These are phyloP conservation scores for Cystobasidium sp. DNA, from an alignment of 1,284 basidiomycete genomes.

Conservation along the genomic window DNA sequence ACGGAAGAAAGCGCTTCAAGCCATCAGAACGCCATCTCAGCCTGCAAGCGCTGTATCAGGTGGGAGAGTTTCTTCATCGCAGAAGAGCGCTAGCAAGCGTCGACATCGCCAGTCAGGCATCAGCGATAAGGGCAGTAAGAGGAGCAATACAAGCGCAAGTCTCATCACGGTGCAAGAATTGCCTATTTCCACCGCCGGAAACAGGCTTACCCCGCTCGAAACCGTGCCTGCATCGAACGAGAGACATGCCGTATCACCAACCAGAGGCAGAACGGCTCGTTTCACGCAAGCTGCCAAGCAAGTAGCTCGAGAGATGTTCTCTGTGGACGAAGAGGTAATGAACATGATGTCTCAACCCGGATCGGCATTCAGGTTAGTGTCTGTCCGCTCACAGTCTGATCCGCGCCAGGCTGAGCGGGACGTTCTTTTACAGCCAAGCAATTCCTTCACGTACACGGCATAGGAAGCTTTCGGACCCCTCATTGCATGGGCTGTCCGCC, in stretches of 20 bases:
- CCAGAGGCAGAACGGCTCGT: neutral
- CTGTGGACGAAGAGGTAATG: slow-evolving; percentile 34
- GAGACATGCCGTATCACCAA: neutral
- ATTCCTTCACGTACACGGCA: neutral
- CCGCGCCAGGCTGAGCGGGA: neutral
- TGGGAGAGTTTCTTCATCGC: slow-evolving; percentile 9
- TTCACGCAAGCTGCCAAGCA: slow-evolving; percentile 2
- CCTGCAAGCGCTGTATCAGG: slow-evolving; percentile 3
- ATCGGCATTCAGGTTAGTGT: slow-evolving; percentile 28
- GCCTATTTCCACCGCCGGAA: neutral
- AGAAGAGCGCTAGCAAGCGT: slow-evolving; percentile 22
- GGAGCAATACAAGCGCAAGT: slow-evolving; percentile 36
- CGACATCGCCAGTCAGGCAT: slow-evolving; percentile 40
- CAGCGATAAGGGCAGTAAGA: slow-evolving; percentile 46
- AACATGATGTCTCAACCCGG: slow-evolving; percentile 27
- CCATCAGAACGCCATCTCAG: slow-evolving; percentile 15
- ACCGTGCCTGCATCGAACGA: neutral
- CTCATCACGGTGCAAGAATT: neutral
- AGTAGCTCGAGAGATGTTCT: slow-evolving; percentile 28
- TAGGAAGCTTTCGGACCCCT: neutral
- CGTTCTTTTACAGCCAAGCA: slow-evolving; percentile 9
- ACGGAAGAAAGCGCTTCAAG: slow-evolving; percentile 13
- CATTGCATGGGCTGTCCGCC: slow-evolving; percentile 8
- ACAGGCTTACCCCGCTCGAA: neutral
- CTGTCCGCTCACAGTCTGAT: neutral